Evolutionary conservation across 176 grass and related monocot genomes (phyloP), one percentile per base, ranked within the genome.

Genomic region (Tillandsia leiboldiana): DNA sequence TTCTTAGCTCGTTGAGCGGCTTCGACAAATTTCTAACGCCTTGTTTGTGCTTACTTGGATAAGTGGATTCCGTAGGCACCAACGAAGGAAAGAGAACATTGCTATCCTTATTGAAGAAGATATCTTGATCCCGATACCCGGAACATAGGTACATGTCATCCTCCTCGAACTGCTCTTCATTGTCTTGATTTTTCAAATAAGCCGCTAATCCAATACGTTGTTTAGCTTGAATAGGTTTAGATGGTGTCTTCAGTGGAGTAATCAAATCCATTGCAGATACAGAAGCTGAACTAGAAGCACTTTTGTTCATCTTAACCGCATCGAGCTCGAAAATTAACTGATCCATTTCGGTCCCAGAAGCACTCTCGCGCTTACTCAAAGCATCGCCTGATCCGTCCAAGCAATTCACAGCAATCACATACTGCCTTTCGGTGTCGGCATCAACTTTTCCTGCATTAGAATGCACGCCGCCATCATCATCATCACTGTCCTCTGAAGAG

Each of bases 391-490:
- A 70, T 26, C 22, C 54, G 9, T 71, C 33, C 51, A 83, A 33
- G 28, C 80, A 89, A 74, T 97, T 97, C 72, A 97, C 33, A 20
- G 87, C 83, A 69, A 78, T 52, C 50, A 97, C 67, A 48, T 84
- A 97, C 9, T 84, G 76, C 7, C 77, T 73, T 64, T 92, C 89
- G 10, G 75, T 74, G 76, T 92, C 76, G 13, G 73, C 65, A 48
- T 81, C 67, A 0, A 71, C 70, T 50, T 12, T 76, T 69, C 53
- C 29, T 1, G 77, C 65, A 71, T 73, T 23, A 15, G 82, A 82
- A 70, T 85, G 79, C 47, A 71, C 26, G 17, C 74, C 65, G 12
- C 53, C 22, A 65, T 80, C 52, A 12, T 90, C 86, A 28, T 87
- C 81, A 1, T 79, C 68, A 26, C 4, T 6, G 4, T 77, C 49